Evolutionary conservation across 2,329 filamentous ascomycete genomes (phyloP), one percentile per base, ranked within the genome.

Genomic region (Zymoseptoria brevis): DNA sequence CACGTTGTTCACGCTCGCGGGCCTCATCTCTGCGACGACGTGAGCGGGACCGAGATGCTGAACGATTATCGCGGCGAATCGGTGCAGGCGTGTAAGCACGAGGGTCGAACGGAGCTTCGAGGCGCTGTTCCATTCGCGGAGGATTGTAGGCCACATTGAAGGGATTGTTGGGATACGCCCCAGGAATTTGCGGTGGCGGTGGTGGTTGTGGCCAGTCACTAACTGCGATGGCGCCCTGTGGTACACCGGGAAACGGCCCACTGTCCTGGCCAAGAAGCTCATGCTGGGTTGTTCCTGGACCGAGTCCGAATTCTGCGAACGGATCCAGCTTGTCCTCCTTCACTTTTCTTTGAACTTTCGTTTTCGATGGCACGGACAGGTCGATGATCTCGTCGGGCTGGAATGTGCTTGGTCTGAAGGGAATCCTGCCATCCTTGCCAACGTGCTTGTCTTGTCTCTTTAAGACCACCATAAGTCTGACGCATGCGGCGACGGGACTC

Each of bases 361-460:
- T 29, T n/a, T 50, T 54, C 30, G 50, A 4, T 2, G 57, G 57
- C 5, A 21, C 24, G n/a, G 35, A 35, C 6, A 58, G 41, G 50
- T 59, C 57, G 19, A 59, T 59, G 22, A 59, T 56, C 49, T 59
- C 57, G 9, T n/a, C 7, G 26, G 48, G 21, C 50, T 29, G 54
- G 29, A 53, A 56, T n/a, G 35, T 45, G 35, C 35, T 45, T 45
- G 35, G 35, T n/a, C 35, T 16, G 35, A 45, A 4, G 13, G 35
- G 13, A 45, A 16, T n/a, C 16, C 35, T 45, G 35, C 35, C 35
- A n/a, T 45, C 35, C 26, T 51, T 50, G n/a, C 50, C 30, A 11
- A 41, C 41, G 30, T 56, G 24, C 8, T 51, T 30, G 24, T 59
- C 57, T 29, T 59, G 57, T 19, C 54, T 50, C 26, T 56, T 56